A percentile compares a stretch with the other conserved stretches of the same genome.
These are phyloP conservation scores for Penicillium expansum DNA, from an alignment of 2,329 filamentous ascomycete genomes.

Conservation along the genomic window DNA sequence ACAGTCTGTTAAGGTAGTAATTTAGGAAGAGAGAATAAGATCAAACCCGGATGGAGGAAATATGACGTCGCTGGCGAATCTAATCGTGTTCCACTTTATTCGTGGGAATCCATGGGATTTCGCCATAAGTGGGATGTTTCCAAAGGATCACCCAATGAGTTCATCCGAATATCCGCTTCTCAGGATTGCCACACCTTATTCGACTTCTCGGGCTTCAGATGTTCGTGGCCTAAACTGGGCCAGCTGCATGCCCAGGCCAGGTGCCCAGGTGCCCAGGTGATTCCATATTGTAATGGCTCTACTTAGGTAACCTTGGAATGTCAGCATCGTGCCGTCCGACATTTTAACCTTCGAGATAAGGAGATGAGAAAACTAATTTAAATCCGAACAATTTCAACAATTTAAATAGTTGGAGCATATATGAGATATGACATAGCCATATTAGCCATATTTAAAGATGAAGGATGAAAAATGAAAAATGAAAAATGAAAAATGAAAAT, in stretches of 20 bases:
- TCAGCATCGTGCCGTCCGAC: background rate
- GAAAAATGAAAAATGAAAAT: too few species aligned
- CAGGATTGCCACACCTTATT: constrained; percentile 11
- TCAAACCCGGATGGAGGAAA: background rate
- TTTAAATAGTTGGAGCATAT: too few species aligned
- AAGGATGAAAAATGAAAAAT: too few species aligned
- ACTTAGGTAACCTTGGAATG: background rate
- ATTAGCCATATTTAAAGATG: too few species aligned
- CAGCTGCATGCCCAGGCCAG: too few species aligned
- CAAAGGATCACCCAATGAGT: background rate
- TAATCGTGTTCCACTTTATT: background rate
- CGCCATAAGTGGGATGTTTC: background rate
- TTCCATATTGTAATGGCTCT: too few species aligned
- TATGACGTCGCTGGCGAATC: constrained; percentile 7
- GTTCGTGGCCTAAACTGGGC: background rate
- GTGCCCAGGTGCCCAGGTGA: too few species aligned
- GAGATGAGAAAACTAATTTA: too few species aligned
- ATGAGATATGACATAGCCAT: too few species aligned
- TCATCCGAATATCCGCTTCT: background rate
- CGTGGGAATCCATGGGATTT: background rate
- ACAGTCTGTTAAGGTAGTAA: background rate
- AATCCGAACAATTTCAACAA: too few species aligned
- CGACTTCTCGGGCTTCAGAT: background rate
- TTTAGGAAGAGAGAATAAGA: background rate
- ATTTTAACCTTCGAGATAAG: too few species aligned